Evolutionary conservation across 148 eudicot genomes (phyloP).

Genomic region (Cornus controversa): DNA sequence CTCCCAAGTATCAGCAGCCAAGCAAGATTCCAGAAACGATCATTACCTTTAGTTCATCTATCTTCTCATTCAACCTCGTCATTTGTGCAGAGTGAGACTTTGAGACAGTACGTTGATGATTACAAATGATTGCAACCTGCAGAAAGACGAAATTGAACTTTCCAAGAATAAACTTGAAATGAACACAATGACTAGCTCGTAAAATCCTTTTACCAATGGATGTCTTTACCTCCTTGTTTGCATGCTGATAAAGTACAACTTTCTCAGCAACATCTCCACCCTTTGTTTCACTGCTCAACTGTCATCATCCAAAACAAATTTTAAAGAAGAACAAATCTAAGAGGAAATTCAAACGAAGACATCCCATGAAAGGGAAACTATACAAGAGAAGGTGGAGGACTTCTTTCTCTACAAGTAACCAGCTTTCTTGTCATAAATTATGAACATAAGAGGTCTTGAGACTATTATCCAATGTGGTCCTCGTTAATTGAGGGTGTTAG

Average conservation of each 20-base stretch:
- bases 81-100: conserved; percentile 87
- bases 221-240: conserved; percentile 82
- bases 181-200: not conserved
- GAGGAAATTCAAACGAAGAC: not conserved
- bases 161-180: not conserved
- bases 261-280: conserved; percentile 77
- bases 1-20: not conserved
- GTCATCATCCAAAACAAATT: conserved; percentile 20
- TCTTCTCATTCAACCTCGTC: conserved; percentile 63
- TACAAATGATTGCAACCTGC: conserved; percentile 97
- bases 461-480: too few relatives aligned
- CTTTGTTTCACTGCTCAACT: conserved; percentile 67
- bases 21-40: not conserved
- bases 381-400: not conserved
- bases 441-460: not conserved
- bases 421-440: not conserved
- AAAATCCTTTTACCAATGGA: not conserved
- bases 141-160: conserved; percentile 24
- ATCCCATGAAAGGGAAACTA: not conserved
- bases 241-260: conserved; percentile 65
- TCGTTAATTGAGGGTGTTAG: too few relatives aligned
- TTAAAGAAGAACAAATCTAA: not conserved
- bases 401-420: not conserved
- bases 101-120: conserved; percentile 97
- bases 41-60: conserved; percentile 75